Percentiles rank a stretch among this genome's conserved stretches.
These are phyloP conservation scores for Daldinia concentrica DNA, from an alignment of 495 filamentous ascomycete species.

Conservation along the genomic window DNA sequence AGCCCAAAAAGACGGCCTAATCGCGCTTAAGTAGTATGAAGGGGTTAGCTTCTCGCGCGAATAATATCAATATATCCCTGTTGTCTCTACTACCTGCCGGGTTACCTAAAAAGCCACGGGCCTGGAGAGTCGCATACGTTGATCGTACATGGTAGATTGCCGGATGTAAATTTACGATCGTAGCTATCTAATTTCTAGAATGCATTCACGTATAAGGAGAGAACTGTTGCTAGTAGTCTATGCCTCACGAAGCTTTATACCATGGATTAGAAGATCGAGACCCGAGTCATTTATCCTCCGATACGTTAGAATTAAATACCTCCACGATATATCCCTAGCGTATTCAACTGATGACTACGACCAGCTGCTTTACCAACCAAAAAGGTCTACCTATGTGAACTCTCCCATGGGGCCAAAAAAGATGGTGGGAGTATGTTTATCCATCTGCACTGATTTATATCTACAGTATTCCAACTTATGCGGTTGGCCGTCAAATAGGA, in stretches of 20 bases:
- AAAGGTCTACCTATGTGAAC: too few relatives aligned
- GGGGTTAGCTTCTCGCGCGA: neutral
- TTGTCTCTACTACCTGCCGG: neutral
- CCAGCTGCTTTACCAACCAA: too few relatives aligned
- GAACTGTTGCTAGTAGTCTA: neutral
- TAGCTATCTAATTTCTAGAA: neutral
- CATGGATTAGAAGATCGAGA: neutral
- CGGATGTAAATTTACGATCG: neutral
- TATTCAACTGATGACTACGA: neutral
- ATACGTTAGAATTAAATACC: neutral
- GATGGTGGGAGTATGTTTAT: neutral
- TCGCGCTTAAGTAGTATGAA: conserved; percentile 4
- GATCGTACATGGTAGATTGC: neutral
- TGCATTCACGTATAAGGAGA: neutral
- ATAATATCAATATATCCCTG: neutral
- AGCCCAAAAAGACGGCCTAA: neutral
- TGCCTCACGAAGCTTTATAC: neutral
- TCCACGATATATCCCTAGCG: neutral
- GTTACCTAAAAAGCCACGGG: neutral
- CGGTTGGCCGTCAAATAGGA: neutral
- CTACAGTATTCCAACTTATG: neutral
- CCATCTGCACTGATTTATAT: neutral
- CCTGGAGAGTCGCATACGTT: neutral
- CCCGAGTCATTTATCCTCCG: neutral
- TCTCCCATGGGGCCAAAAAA: neutral